Evolutionary conservation across 2,329 filamentous ascomycete species (phyloP).

Genomic region (Clonostachys sp.): DNA sequence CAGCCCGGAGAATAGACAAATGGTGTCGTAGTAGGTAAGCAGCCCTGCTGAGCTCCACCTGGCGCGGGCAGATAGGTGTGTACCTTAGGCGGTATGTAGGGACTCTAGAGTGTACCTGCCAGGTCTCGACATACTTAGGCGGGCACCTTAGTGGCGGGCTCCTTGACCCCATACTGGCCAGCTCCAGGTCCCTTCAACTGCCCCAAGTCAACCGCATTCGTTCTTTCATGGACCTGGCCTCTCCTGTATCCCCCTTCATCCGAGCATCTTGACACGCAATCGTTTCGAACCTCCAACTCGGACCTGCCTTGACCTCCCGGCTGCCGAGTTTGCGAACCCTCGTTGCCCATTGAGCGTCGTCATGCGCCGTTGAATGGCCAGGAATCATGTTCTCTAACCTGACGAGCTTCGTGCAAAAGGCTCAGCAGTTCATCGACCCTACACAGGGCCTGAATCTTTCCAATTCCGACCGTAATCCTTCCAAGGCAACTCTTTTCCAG

Average conservation of each 20-base stretch:
- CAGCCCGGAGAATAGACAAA: no score
- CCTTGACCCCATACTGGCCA: no score
- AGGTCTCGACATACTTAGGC: no score
- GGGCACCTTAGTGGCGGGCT: no score
- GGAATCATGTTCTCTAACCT: conserved; percentile 55
- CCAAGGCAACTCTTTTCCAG: conserved; percentile 90
- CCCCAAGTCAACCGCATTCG: not conserved
- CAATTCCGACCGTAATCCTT: conserved; percentile 74
- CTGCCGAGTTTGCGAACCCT: conserved; percentile 3
- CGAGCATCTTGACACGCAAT: not conserved
- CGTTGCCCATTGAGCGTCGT: conserved; percentile 11
- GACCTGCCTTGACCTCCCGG: conserved; percentile 4
- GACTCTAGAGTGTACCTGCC: no score
- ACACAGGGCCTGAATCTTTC: conserved; percentile 71
- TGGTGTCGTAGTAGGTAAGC: no score
- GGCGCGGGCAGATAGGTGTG: no score
- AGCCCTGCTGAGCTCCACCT: no score
- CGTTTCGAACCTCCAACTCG: not conserved
- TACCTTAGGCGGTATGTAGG: no score
- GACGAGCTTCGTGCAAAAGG: conserved; percentile 87
- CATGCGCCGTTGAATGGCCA: conserved; percentile 29
- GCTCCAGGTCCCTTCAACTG: not conserved
- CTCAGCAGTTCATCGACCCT: conserved; percentile 90
- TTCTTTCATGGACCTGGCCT: not conserved
- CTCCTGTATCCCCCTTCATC: not conserved